phyloP scores from a whole-genome alignment of 2,329 filamentous ascomycete species.

The Penicillium sp. region DNA sequence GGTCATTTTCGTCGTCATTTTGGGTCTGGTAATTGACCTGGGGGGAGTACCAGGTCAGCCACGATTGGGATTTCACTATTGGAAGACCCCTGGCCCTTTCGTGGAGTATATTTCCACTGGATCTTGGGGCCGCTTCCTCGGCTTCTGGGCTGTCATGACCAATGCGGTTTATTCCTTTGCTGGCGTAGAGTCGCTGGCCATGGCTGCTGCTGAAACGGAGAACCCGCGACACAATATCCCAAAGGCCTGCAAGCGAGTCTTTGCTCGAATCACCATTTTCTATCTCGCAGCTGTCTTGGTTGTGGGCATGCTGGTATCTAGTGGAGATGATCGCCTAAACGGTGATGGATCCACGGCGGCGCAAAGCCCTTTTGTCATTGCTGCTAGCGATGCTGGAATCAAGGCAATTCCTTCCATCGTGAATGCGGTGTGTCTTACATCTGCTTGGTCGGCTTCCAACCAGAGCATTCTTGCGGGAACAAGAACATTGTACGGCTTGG shows the following conservation, averaged over 20 bases:
- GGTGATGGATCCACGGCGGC: conserved; percentile 34
- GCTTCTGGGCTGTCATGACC: conserved; percentile 58
- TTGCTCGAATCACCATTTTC: conserved; percentile 61
- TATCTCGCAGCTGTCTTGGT: conserved; percentile 62
- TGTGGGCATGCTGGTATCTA: conserved; percentile 64
- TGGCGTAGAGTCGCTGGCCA: conserved; percentile 56
- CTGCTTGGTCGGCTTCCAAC: conserved; percentile 71
- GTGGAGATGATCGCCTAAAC: conserved; percentile 46
- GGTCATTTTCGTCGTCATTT: conserved; percentile 51
- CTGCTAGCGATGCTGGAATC: conserved; percentile 69
- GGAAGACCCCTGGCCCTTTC: conserved; percentile 70
- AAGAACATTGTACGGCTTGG: conserved; percentile 55
- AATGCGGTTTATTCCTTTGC: conserved; percentile 43
- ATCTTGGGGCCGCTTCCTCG: conserved; percentile 65
- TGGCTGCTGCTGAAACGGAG: conserved; percentile 60
- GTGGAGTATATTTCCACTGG: conserved; percentile 66
- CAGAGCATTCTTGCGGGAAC: conserved; percentile 63
- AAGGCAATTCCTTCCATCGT: conserved; percentile 70
- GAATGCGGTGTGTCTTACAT: conserved; percentile 76
- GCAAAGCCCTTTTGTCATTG: conserved; percentile 69
- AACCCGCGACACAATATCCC: conserved; percentile 60
- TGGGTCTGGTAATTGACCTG: conserved; percentile 63
- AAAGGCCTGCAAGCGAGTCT: conserved; percentile 58
- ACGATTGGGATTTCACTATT: conserved; percentile 69
- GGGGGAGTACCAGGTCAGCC: conserved; percentile 64